Percentiles rank a stretch among this genome's conserved stretches.
These are phyloP conservation scores for Rossbeevera mucosa DNA, from an alignment of 768 basidiomycete genomes.

Conservation along the genomic window DNA sequence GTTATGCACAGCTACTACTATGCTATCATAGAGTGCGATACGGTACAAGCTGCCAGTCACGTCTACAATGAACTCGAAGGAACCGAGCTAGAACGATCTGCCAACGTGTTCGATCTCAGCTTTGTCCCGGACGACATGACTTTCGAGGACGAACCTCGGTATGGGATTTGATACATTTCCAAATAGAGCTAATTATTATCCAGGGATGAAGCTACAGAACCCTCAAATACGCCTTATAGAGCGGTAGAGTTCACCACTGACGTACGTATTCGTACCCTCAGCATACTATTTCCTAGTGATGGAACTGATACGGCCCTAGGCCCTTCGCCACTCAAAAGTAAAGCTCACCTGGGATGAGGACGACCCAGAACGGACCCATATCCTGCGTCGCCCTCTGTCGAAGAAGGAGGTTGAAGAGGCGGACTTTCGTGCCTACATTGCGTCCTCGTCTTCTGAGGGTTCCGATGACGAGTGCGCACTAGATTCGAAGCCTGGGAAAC, in stretches of 20 bases:
- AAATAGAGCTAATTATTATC: neutral
- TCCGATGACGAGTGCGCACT: conserved; percentile 30
- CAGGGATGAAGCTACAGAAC: conserved; percentile 83
- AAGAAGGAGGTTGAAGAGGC: conserved; percentile 86
- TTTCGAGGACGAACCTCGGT: conserved; percentile 78
- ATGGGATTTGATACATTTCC: neutral
- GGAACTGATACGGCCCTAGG: conserved; percentile 43
- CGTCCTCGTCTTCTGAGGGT: conserved; percentile 64
- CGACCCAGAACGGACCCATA: conserved; percentile 76
- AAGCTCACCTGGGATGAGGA: conserved; percentile 99
- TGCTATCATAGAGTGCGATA: conserved; percentile 87
- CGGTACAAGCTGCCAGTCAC: conserved; percentile 68
- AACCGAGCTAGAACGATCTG: conserved; percentile 93
- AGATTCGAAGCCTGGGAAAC: neutral
- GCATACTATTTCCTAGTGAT: neutral
- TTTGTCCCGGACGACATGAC: conserved; percentile 88
- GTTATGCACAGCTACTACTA: conserved; percentile 76
- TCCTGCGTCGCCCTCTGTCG: conserved; percentile 75
- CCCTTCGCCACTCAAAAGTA: conserved; percentile 95
- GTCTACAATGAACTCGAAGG: conserved; percentile 86
- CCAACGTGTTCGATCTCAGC: conserved; percentile 93
- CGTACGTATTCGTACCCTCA: conserved; percentile 42
- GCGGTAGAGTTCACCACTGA: conserved; percentile 89
- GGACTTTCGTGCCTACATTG: conserved; percentile 80
- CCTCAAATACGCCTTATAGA: conserved; percentile 56